Percentiles rank a stretch among this genome's conserved stretches.
Evolutionary conservation across 805 yeast genomes (phyloP).

Genomic region (Saccharomycopsis oosterbeekiorum): DNA sequence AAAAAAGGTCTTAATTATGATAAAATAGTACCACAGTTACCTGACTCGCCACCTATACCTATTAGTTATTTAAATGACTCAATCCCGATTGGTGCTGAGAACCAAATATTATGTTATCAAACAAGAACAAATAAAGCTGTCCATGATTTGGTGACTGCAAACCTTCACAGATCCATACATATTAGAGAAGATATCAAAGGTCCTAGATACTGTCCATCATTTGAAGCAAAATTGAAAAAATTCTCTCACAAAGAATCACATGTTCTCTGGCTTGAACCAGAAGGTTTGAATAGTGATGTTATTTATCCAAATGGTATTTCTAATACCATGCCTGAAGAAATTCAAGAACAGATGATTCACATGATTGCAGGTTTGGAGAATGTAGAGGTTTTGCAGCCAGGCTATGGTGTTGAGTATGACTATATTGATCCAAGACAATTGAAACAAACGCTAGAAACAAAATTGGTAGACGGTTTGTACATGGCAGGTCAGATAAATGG

Average conservation of each 20-base stretch:
- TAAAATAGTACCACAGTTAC: constrained; percentile 56
- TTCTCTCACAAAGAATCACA: constrained; percentile 72
- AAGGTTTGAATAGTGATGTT: constrained; percentile 78
- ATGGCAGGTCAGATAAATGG: constrained; percentile 98
- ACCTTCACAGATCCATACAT: constrained; percentile 78
- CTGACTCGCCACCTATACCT: constrained; percentile 80
- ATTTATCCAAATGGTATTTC: constrained; percentile 96
- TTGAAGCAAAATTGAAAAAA: constrained; percentile 78
- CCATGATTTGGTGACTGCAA: constrained; percentile 57
- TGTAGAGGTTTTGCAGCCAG: constrained; percentile 86
- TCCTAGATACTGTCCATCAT: constrained; percentile 95
- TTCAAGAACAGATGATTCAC: constrained; percentile 64
- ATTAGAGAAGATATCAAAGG: constrained; percentile 91
- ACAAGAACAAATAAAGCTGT: constrained; percentile 70
- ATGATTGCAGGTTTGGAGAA: constrained; percentile 84
- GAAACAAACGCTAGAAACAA: constrained; percentile 69
- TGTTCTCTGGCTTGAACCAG: constrained; percentile 93
- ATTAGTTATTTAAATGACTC: constrained; percentile 75
- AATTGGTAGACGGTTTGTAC: constrained; percentile 62
- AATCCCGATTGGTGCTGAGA: constrained; percentile 44
- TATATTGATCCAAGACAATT: constrained; percentile 91
- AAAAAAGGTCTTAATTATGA: constrained; percentile 60
- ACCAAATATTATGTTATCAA: constrained; percentile 62
- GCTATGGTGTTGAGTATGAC: constrained; percentile 98
- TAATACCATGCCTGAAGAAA: constrained; percentile 91